These are phyloP conservation scores for Jaenimonas drosophilae DNA, from an alignment of 208 protist species.

Conservation along the genomic window DNA sequence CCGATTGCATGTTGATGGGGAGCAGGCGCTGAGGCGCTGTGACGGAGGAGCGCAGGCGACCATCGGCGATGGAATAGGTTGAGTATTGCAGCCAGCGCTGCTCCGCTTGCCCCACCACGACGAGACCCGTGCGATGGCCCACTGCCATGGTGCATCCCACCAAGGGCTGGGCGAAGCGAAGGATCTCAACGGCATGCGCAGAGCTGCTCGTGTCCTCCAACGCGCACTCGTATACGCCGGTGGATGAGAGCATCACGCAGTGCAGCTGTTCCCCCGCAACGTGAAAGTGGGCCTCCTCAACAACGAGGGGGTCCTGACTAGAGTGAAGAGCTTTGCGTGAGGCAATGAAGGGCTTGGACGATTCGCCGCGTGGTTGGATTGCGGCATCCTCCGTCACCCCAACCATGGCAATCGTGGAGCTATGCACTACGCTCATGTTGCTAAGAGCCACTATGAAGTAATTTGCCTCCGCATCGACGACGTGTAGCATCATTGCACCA, in stretches of 20 bases:
- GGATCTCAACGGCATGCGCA: conserved; percentile 12
- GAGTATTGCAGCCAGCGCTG: conserved; percentile 48
- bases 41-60: conserved; percentile 4
- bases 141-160: conserved; percentile 27
- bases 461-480: conserved; percentile 62
- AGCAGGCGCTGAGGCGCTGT: conserved; percentile 16
- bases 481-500: conserved; percentile 38
- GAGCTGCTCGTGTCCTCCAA: conserved; percentile 15
- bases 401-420: conserved; percentile 15
- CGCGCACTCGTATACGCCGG: conserved; percentile 35
- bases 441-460: conserved; percentile 51
- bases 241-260: conserved; percentile 44
- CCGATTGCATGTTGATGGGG: conserved; percentile 31
- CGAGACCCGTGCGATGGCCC: conserved; percentile 40
- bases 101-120: conserved; percentile 37
- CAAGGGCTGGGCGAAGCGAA: conserved; percentile 17
- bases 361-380: neutral
- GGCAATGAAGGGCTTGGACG: neutral
- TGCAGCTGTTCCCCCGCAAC: conserved; percentile 29
- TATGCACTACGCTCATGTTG: conserved; percentile 20
- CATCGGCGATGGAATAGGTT: conserved; percentile 4
- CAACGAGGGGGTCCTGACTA: neutral
- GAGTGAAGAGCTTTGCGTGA: conserved; percentile 7
- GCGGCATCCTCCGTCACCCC: neutral
- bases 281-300: conserved; percentile 31